phyloP scores from a whole-genome alignment of 148 eudicot species.

The Camellia sinensis region DNA sequence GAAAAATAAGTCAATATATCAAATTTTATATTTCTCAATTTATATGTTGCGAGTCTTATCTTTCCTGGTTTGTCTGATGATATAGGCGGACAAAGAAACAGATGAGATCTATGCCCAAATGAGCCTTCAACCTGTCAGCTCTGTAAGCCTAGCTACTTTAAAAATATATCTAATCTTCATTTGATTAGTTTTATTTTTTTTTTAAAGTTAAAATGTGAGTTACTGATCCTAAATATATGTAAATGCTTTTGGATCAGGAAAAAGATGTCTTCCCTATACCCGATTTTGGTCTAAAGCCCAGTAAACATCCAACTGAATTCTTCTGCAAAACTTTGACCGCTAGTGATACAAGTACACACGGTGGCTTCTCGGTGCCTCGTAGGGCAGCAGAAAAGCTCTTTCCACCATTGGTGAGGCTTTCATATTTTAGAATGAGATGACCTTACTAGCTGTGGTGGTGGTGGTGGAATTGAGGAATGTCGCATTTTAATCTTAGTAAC shows the following conservation, averaged over 20 bases:
- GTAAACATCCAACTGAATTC: constrained; percentile 87
- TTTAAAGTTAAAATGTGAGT: neutral
- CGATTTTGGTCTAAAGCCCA: constrained; percentile 63
- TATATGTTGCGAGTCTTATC: neutral
- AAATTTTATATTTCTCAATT: neutral
- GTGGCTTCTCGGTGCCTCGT: constrained; percentile 98
- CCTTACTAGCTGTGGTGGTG: neutral
- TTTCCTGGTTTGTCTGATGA: constrained; percentile 6
- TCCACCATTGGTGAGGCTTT: constrained; percentile 69
- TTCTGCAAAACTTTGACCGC: constrained; percentile 97
- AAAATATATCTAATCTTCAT: neutral
- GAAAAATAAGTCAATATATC: neutral
- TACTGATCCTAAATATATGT: neutral
- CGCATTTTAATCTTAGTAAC: neutral
- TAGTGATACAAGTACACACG: constrained; percentile 96
- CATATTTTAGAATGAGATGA: neutral
- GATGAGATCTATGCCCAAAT: constrained; percentile 96
- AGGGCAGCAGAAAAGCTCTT: constrained; percentile 98
- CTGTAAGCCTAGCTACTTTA: constrained; percentile 41
- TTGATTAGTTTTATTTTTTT: neutral
- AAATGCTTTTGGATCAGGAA: constrained; percentile 45
- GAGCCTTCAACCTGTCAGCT: constrained; percentile 90
- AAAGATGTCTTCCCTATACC: constrained; percentile 79
- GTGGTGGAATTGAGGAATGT: neutral
- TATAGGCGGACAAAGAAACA: constrained; percentile 90